Base-by-base conservation (phyloP, 2,329 filamentous ascomycete genomes). In the Fusarium dimerum region DNA sequence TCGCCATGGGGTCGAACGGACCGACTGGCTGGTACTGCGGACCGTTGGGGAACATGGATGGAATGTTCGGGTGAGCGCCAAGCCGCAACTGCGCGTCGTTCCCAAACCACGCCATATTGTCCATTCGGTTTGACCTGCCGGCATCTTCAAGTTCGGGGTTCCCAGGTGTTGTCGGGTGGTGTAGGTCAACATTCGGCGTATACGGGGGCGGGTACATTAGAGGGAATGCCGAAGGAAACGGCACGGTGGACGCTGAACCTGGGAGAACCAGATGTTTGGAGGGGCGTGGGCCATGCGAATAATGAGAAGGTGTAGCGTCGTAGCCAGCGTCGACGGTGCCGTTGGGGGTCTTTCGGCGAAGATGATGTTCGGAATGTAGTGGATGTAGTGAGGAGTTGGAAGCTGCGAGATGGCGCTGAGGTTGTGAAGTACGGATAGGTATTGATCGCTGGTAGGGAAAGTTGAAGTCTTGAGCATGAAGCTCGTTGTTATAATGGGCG, bases 311-410 rank as follows among this genome's bases (percentile, higher is more conserved):
- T 6, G 89, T 90, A 32, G 89, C 91, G 78, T 97, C 92, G 66
- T 96, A 97, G 11, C 91, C 92, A 48, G 90, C 91, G 59, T 93
- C 88, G 55, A 97, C 82, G 38, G 92, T 96, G n/a, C 93, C 94
- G 66, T 87, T 93, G 5, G 93, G 94, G 9, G 93, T 97, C 72
- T 97, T 97, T 60, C 93, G 85, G 60, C 93, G 85, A 51, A 97
- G 78, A 63, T 90, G 89, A 70, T 96, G 86, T 70, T 96, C 91
- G 48, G 72, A 69, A 50, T 72, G 70, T 54, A 62, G 54, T 39
- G 65, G 52, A 59, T 68, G 63, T 54, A 55, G 43, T 44, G 51
- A 48, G 43, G 46, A 50, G 32, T 55, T 45, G 43, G 55, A 54
- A 40, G 48, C 41, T 36, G 59, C 43, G 45, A 52, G 50, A 38